phyloP scores from a whole-genome alignment of 139 green algal genomes.

The Chlamydomonas sphaeroides region DNA sequence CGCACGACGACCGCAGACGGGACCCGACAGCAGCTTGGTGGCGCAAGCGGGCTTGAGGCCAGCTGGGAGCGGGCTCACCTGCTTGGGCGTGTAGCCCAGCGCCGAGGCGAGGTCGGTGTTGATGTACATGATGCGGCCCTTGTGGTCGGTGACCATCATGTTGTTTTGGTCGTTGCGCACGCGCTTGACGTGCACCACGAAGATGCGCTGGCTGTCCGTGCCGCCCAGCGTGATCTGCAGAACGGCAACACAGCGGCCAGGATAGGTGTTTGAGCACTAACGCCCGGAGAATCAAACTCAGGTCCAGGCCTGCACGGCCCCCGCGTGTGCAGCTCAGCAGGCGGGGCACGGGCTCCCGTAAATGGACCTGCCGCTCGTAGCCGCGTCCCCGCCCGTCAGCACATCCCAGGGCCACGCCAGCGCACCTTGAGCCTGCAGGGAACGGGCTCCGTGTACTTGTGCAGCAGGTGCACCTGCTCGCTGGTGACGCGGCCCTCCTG shows the following conservation, averaged over 20 bases:
- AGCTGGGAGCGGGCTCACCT: slow-evolving; percentile 20
- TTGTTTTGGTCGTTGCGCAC: slow-evolving; percentile 24
- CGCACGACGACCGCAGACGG: too few species aligned
- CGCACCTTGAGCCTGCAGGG: slow-evolving; percentile 15
- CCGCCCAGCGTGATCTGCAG: slow-evolving; percentile 34
- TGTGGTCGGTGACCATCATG: slow-evolving; percentile 57
- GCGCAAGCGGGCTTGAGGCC: too few species aligned
- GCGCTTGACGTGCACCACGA: slow-evolving; percentile 43
- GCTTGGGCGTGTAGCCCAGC: slow-evolving; percentile 45
- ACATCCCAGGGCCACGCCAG: too few species aligned
- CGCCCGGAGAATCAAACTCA: too few species aligned
- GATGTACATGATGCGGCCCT: slow-evolving; percentile 55
- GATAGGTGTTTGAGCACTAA: too few species aligned
- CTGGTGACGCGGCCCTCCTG: slow-evolving; percentile 24
- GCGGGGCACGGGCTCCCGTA: too few species aligned
- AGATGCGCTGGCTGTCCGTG: slow-evolving; percentile 51
- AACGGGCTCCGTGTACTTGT: slow-evolving; percentile 49
- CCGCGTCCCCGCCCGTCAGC: too few species aligned
- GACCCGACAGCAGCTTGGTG: too few species aligned
- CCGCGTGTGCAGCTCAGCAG: too few species aligned
- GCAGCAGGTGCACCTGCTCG: slow-evolving; percentile 38
- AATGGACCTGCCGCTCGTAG: too few species aligned
- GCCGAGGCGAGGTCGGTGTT: slow-evolving; percentile 47
- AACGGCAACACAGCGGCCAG: too few species aligned
- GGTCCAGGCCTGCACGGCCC: too few species aligned